A percentile compares a stretch with the other conserved stretches of the same genome.
Evolutionary conservation across 1,284 basidiomycete species (phyloP).

Genomic region (Peniophora sp.): DNA sequence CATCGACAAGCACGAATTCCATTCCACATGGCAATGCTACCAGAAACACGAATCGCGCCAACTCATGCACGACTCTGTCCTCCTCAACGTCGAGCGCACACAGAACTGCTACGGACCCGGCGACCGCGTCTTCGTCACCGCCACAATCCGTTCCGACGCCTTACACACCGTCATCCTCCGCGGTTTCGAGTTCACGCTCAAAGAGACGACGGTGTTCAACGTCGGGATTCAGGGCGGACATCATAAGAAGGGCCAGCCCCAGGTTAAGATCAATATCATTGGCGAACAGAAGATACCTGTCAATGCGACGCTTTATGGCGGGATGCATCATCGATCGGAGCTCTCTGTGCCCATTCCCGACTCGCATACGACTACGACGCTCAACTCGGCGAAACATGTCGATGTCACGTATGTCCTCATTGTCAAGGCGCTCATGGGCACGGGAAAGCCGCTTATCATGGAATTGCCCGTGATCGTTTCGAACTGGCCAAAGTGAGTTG

Average conservation of each 20-base stretch:
- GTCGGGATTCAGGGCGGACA: conserved; percentile 40
- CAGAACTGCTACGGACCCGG: conserved; percentile 78
- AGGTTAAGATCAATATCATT: conserved; percentile 43
- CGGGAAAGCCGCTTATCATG: conserved; percentile 55
- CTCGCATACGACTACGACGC: conserved; percentile 66
- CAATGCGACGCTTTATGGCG: conserved; percentile 63
- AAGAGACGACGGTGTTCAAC: conserved; percentile 66
- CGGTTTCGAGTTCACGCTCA: conserved; percentile 73
- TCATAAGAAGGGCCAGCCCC: conserved; percentile 51
- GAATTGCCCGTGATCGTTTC: conserved; percentile 73
- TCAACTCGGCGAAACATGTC: conserved; percentile 72
- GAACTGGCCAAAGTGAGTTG: conserved; percentile 69
- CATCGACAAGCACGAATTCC: conserved; percentile 85
- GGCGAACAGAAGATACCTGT: conserved; percentile 64
- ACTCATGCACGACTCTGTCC: conserved; percentile 57
- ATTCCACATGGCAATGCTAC: conserved; percentile 86
- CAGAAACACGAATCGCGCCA: conserved; percentile 69
- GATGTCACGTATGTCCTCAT: conserved; percentile 73
- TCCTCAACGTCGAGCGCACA: conserved; percentile 66
- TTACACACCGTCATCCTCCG: conserved; percentile 58
- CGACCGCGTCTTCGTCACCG: conserved; percentile 68
- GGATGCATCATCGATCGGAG: conserved; percentile 62
- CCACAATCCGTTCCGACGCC: conserved; percentile 64
- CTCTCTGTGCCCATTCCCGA: conserved; percentile 60
- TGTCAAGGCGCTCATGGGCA: conserved; percentile 70